Percentiles rank a stretch among this genome's conserved stretches.
Evolutionary conservation across 1,284 basidiomycete genomes (phyloP).

Genomic region (Limonomyces culmigenus): DNA sequence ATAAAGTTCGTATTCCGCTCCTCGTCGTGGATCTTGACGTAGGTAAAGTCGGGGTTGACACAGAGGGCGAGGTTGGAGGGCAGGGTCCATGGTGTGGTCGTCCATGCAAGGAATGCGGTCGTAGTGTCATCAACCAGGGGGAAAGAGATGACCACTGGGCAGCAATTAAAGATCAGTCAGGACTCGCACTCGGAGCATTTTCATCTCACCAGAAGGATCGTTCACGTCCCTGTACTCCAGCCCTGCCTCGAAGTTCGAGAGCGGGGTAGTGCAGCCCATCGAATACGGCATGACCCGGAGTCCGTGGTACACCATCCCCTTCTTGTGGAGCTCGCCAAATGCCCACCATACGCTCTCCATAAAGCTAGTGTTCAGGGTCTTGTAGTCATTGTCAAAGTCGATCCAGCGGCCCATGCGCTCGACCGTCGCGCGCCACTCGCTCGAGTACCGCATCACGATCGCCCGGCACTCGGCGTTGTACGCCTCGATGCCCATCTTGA

Average conservation of each 20-base stretch:
- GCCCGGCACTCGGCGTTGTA: conserved; percentile 96
- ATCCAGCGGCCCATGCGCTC: conserved; percentile 99
- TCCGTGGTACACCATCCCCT: conserved; percentile 89
- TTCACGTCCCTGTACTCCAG: conserved; percentile 87
- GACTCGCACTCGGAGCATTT: background rate
- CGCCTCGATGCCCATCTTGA: conserved; percentile 91
- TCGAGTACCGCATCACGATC: conserved; percentile 96
- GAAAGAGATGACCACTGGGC: conserved; percentile 81
- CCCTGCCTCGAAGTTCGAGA: conserved; percentile 97
- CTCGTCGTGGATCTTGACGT: conserved; percentile 94
- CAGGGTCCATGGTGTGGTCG: conserved; percentile 97
- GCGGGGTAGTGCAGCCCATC: conserved; percentile 87
- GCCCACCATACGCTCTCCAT: conserved; percentile 99
- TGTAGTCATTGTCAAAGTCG: conserved; percentile 99
- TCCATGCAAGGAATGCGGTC: conserved; percentile 93
- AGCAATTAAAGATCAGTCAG: background rate
- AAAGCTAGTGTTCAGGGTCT: conserved; percentile 84
- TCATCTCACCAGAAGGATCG: conserved; percentile 71
- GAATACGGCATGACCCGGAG: conserved; percentile 98
- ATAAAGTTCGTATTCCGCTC: conserved; percentile 85
- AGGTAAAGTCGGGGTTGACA: conserved; percentile 91
- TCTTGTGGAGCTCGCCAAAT: conserved; percentile 87
- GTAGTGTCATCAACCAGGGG: conserved; percentile 84
- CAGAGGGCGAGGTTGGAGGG: conserved; percentile 93
- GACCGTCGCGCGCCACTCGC: conserved; percentile 88